phyloP scores from a whole-genome alignment of 2,329 filamentous ascomycete genomes.

The Ophiosphaerella narmari region DNA sequence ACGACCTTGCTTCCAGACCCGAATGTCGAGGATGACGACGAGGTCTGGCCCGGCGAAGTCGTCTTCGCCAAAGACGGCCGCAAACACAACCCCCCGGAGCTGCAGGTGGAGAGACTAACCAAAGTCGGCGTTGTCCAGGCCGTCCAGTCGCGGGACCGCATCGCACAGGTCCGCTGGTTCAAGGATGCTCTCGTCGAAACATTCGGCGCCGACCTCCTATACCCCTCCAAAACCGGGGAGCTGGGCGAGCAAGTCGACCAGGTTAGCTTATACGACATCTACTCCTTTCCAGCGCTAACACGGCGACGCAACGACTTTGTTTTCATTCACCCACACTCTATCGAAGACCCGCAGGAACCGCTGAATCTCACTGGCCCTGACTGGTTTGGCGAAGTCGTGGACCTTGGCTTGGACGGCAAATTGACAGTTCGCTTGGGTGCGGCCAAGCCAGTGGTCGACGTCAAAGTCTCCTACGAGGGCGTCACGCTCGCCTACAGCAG shows the following conservation, averaged over 20 bases:
- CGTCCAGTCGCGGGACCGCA: slow-evolving; percentile 60
- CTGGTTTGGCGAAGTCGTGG: slow-evolving; percentile 64
- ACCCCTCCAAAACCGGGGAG: slow-evolving; percentile 49
- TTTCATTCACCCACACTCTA: slow-evolving; percentile 48
- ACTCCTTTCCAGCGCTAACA: slow-evolving; percentile 54
- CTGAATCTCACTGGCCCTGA: slow-evolving; percentile 36
- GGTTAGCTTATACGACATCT: slow-evolving; percentile 64
- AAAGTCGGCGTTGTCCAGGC: slow-evolving; percentile 62
- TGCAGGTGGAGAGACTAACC: slow-evolving; percentile 48
- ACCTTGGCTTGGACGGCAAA: slow-evolving; percentile 58
- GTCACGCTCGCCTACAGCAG: slow-evolving; percentile 55
- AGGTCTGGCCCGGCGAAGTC: slow-evolving; percentile 62
- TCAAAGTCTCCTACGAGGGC: slow-evolving; percentile 55
- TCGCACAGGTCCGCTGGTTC: slow-evolving; percentile 63
- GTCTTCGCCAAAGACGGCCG: slow-evolving; percentile 53
- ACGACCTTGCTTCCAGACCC: slow-evolving; percentile 55
- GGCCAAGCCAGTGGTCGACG: slow-evolving; percentile 54
- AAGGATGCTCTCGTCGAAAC: slow-evolving; percentile 38
- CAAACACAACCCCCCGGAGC: slow-evolving; percentile 13
- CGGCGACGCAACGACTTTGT: slow-evolving; percentile 60
- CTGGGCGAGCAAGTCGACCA: slow-evolving; percentile 53
- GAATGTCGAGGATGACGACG: slow-evolving; percentile 60
- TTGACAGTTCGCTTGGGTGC: slow-evolving; percentile 60
- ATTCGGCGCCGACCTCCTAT: slow-evolving; percentile 45
- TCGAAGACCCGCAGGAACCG: slow-evolving; percentile 14